Conservation (phyloP, 768 basidiomycete species). For the Tylopilus plumbeoviolaceoides region DNA sequence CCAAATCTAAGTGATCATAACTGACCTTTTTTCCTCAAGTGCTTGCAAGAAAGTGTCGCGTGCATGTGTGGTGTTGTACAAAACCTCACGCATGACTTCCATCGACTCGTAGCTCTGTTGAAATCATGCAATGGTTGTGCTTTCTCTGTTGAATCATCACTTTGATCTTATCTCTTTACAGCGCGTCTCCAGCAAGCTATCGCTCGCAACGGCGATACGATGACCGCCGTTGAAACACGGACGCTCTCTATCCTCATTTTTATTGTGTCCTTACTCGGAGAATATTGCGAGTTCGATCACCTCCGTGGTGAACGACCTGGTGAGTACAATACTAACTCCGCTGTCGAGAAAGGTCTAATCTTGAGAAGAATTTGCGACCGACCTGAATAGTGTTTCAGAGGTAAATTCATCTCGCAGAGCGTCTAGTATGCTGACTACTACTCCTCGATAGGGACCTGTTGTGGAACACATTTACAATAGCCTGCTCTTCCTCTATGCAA, state of each 20-base stretch:
- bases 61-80: constrained; percentile 87
- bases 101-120: constrained; percentile 69
- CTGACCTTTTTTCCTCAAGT: constrained; percentile 38
- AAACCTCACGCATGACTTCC: constrained; percentile 83
- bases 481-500: constrained; percentile 69
- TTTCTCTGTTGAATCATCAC: background rate
- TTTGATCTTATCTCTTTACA: constrained; percentile 25
- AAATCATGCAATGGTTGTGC: constrained; percentile 79
- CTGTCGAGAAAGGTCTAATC: background rate
- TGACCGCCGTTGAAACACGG: constrained; percentile 47
- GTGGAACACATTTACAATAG: constrained; percentile 79
- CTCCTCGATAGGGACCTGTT: constrained; percentile 51
- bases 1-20: background rate
- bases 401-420: constrained; percentile 28
- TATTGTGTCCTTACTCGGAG: constrained; percentile 80
- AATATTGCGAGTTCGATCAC: constrained; percentile 85
- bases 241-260: constrained; percentile 70
- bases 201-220: constrained; percentile 37
- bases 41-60: constrained; percentile 87
- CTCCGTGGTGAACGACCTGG: constrained; percentile 60
- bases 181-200: constrained; percentile 63
- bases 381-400: constrained; percentile 56
- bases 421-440: constrained; percentile 1
- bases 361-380: constrained; percentile 46
- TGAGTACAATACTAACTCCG: constrained; percentile 31